Percentiles rank a stretch among this genome's conserved stretches.
These are phyloP conservation scores for Oidiodendron maius DNA, from an alignment of 495 filamentous ascomycete species.

Conservation along the genomic window DNA sequence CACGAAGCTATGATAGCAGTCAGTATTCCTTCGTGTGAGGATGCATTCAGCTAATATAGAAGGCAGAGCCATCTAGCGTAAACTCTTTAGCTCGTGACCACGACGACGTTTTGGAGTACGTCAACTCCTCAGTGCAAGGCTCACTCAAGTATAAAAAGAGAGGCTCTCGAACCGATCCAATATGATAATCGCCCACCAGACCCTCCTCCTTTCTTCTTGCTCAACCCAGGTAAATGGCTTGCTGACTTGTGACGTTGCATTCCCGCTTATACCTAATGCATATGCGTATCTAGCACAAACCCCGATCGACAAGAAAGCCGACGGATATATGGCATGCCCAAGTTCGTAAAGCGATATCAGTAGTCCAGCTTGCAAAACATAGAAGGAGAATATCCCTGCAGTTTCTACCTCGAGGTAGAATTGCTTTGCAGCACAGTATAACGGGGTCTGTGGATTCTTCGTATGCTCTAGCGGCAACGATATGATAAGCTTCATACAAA, in stretches of 20 bases:
- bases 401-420: slow-evolving; percentile 31
- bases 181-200: slow-evolving; percentile 45
- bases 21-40: slow-evolving; percentile 6
- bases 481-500: slow-evolving; percentile 39
- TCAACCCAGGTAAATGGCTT: slow-evolving; percentile 35
- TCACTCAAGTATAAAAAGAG: not conserved
- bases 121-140: too few species aligned
- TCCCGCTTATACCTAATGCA: slow-evolving; percentile 6
- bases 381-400: slow-evolving; percentile 32
- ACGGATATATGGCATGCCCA: too few species aligned
- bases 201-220: slow-evolving; percentile 38
- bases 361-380: slow-evolving; percentile 32
- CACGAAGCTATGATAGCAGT: slow-evolving; percentile 1
- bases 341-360: slow-evolving; percentile 38
- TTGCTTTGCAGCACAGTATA: slow-evolving; percentile 35
- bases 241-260: not conserved
- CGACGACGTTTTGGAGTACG: too few species aligned
- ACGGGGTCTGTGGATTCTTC: slow-evolving; percentile 21
- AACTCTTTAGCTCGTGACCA: too few species aligned
- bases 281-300: slow-evolving; percentile 32
- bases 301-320: slow-evolving; percentile 35
- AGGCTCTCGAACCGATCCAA: slow-evolving; percentile 31
- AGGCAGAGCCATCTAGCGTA: not conserved
- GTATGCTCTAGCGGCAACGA: slow-evolving; percentile 11
- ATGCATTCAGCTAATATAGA: not conserved